Base-by-base conservation (phyloP, 2,329 filamentous ascomycete species). In the Didymella pinodella region DNA sequence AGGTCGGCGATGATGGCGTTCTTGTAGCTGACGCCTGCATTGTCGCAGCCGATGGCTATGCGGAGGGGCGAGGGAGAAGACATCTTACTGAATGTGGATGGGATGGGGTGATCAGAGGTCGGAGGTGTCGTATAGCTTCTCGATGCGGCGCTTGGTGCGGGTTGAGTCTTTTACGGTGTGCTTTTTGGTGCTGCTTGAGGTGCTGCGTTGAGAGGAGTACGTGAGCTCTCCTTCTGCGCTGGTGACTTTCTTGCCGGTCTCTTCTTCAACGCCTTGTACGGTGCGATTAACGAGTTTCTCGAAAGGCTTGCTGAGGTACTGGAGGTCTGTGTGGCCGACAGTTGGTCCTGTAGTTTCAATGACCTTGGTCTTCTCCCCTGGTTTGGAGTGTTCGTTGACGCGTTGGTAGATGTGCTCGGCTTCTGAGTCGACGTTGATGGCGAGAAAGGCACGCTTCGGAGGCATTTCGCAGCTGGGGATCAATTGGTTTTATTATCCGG, bases 21-120 rank as follows among this genome's bases (percentile, higher is more conserved):
- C 79, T 94, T 95, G 85, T 95, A 95, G 66, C 79, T 81, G 70
- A 90, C 84, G 73, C 92, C 92, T 59, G 91, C 91, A 68, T 92
- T 89, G 75, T 89, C 87, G 75, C 83, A 83, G 76, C 86, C 87
- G 68, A 89, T 82, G 69, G 84, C 87, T 68, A 89, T 85, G 72
- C 84, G 83, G 68, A 88, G 80, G 54, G 73, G 72, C 6, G 41
- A 44, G 22, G 63, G 36, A 0, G 55, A 46, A 26, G 57, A 43
- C 34, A 67, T 57, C 4, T 36, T 34, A 3, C 16, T 6, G 16
- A 36, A n/a, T 36, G 6, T n/a, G 16, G 32, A 18, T n/a, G 20
- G 10, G 22, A n/a, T 48, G n/a, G 7, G 4, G 26, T 7, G 11
- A 32, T 62, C 63, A 76, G 2, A 75, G 64, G 29, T 75, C 74